Evolutionary conservation across 2,329 filamentous ascomycete genomes (phyloP).

Genomic region (Fusarium oligoseptatum): DNA sequence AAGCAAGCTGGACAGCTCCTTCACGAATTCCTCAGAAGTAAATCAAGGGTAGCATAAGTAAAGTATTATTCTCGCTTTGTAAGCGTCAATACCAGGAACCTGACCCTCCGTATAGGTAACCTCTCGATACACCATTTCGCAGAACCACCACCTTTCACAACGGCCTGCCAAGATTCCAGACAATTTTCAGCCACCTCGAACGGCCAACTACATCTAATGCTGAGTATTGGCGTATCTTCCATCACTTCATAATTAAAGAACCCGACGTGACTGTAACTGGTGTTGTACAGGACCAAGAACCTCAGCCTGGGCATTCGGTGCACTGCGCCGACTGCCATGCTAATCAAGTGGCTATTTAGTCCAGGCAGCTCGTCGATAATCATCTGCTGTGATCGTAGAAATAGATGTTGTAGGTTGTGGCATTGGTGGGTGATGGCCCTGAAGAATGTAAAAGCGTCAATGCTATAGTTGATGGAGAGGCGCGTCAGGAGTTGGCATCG

Average conservation of each 20-base stretch:
- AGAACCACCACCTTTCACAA: neutral
- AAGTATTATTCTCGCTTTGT: neutral
- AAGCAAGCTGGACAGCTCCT: neutral
- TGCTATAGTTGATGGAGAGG: constrained; percentile 3
- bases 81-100: neutral
- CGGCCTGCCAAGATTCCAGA: neutral
- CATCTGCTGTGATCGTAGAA: neutral
- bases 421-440: neutral
- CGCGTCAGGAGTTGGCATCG: neutral
- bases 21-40: neutral
- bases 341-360: neutral
- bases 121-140: neutral
- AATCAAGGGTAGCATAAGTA: neutral
- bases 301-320: neutral
- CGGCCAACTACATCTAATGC: neutral
- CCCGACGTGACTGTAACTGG: neutral
- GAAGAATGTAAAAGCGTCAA: constrained; percentile 11
- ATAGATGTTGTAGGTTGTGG: neutral
- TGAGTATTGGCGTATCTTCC: neutral
- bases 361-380: neutral
- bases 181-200: neutral
- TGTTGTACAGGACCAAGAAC: neutral
- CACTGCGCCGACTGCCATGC: neutral
- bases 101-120: neutral
- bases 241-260: constrained; percentile 1